These are phyloP conservation scores for Neoarthrinium moseri DNA, from an alignment of 2,329 filamentous ascomycete genomes.

Conservation along the genomic window DNA sequence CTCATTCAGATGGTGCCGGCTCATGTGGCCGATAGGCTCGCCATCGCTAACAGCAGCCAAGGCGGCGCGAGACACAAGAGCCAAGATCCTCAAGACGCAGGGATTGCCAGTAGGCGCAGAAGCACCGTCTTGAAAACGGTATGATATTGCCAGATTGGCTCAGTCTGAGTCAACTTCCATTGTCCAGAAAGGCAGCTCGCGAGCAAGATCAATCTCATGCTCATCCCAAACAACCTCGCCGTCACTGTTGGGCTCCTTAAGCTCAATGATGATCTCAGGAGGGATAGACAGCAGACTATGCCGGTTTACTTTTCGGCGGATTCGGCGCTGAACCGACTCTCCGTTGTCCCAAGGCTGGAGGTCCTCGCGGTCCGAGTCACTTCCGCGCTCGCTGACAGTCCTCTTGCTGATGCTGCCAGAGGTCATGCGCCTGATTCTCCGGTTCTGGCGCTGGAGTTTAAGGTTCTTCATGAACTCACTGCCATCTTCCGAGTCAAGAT, in stretches of 20 bases:
- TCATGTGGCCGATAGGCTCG: neutral
- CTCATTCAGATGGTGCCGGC: neutral
- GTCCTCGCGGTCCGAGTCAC: slow-evolving; percentile 31
- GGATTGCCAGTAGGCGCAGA: no score
- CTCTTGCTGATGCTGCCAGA: slow-evolving; percentile 34
- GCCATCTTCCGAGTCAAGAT: slow-evolving; percentile 17
- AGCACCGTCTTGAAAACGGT: no score
- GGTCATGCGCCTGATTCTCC: slow-evolving; percentile 27
- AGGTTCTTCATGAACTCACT: slow-evolving; percentile 22
- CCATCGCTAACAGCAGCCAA: no score
- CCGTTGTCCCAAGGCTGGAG: slow-evolving; percentile 25
- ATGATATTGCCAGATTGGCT: no score
- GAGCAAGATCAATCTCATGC: slow-evolving; percentile 22
- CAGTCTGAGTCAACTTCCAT: slow-evolving; percentile 32
- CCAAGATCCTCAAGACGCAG: no score
- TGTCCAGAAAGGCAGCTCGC: slow-evolving; percentile 29
- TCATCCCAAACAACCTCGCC: slow-evolving; percentile 30
- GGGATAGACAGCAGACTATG: slow-evolving; percentile 27
- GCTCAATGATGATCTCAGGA: slow-evolving; percentile 29
- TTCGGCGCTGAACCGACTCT: slow-evolving; percentile 21
- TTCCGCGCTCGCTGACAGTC: slow-evolving; percentile 32
- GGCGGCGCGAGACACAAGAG: no score
- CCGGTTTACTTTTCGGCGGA: slow-evolving; percentile 29
- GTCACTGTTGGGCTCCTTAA: slow-evolving; percentile 30
- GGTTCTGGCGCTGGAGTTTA: slow-evolving; percentile 19